phyloP scores from a whole-genome alignment of 2,329 filamentous ascomycete species.

The Penicillium sp. region DNA sequence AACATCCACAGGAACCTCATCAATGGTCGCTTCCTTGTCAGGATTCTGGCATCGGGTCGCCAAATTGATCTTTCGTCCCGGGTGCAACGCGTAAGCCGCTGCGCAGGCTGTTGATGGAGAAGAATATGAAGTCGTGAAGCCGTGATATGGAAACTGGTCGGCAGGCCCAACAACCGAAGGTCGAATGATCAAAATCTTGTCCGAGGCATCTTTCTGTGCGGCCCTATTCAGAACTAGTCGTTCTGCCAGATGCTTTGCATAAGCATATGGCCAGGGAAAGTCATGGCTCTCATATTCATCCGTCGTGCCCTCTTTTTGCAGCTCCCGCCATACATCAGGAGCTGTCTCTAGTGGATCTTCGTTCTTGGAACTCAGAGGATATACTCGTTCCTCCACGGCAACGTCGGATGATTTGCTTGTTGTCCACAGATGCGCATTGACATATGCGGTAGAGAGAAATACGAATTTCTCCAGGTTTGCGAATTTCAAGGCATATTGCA shows the following conservation, averaged over 20 bases:
- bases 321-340: conserved; percentile 17
- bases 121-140: conserved; percentile 22
- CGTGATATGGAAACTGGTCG: conserved; percentile 24
- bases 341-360: conserved; percentile 16
- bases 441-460: conserved; percentile 26
- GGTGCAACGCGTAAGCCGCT: conserved; percentile 25
- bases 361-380: conserved; percentile 14
- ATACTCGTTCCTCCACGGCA: conserved; percentile 21
- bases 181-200: conserved; percentile 28
- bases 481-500: conserved; percentile 26
- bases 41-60: conserved; percentile 24
- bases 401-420: conserved; percentile 17
- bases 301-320: conserved; percentile 22
- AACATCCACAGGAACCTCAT: conserved; percentile 32
- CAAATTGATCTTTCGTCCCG: conserved; percentile 20
- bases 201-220: conserved; percentile 15
- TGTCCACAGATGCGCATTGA: conserved; percentile 26
- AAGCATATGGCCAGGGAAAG: conserved; percentile 24
- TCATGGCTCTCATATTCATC: conserved; percentile 21
- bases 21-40: conserved; percentile 23
- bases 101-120: conserved; percentile 24
- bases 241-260: conserved; percentile 23
- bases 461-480: conserved; percentile 26
- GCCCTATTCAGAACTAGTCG: conserved; percentile 22
- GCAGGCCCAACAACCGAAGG: conserved; percentile 30